Evolutionary conservation across 176 grass and related monocot genomes (phyloP), one percentile per base, ranked within the genome.

Genomic region (Avena eriantha): DNA sequence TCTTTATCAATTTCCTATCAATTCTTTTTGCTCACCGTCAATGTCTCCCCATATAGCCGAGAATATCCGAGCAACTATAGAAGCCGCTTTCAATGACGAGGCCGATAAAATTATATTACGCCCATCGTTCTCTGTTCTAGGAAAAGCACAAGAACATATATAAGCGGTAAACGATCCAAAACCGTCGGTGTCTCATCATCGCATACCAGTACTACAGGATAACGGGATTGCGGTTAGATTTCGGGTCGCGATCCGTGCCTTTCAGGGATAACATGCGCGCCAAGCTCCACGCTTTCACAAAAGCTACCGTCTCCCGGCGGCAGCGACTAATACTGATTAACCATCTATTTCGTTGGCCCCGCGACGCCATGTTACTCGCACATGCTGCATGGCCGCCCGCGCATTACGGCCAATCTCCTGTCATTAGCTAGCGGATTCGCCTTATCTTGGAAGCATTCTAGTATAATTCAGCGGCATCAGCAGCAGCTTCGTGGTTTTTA

Each of bases 371-470:
- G 90, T 85, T 88, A 88, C 86, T 16, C 84, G 82, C 90, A 91
- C 90, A 88, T 91, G 86, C 90, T 91, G 82, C 82, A 88, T 91
- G 86, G 70, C 67, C 76, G 54, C 86, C 86, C 90, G 78, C 22
- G 41, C 86, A 91, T 85, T 26, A 26, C 77, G 86, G 77, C n/a
- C 82, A 77, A 84, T 76, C 41, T 50, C 70, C 82, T 71, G 82
- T 81, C 43, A 90, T 83, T 47, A 79, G 53, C 51, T 69, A 34
- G 53, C 43, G 36, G 81, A 70, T 77, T 82, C 82, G 77, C 61
- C 90, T 85, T 82, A 14, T 72, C 63, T 77, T 91, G 86, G 82
- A 85, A 70, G 77, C 61, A 80, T 85, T 71, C 82, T 29, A 29
- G 29, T 76, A 43, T 3, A 75, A 19, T 21, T 46, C 55, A 29